These are phyloP conservation scores for Fusarium solani-melongenae DNA, from an alignment of 2,329 filamentous ascomycete species.

Conservation along the genomic window DNA sequence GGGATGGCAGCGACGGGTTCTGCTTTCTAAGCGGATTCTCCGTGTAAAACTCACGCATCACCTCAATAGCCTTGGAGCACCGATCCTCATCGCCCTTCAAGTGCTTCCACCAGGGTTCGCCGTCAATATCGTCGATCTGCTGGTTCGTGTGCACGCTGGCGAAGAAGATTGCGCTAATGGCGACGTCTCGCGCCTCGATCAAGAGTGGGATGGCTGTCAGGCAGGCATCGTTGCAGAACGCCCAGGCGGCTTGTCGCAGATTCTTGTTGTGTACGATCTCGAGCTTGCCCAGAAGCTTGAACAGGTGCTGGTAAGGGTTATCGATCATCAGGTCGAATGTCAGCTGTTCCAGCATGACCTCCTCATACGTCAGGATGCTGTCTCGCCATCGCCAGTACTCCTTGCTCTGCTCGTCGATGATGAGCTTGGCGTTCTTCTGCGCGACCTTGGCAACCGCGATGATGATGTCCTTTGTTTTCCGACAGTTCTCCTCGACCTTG, in stretches of 20 bases:
- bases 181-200: slow-evolving; percentile 82
- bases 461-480: slow-evolving; percentile 95
- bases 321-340: slow-evolving; percentile 95
- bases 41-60: slow-evolving; percentile 76
- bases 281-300: slow-evolving; percentile 81
- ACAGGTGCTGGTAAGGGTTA: slow-evolving; percentile 86
- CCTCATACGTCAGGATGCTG: slow-evolving; percentile 91
- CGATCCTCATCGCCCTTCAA: slow-evolving; percentile 77
- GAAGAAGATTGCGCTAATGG: slow-evolving; percentile 87
- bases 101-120: slow-evolving; percentile 87
- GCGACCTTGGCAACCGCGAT: slow-evolving; percentile 94
- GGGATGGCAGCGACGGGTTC: slow-evolving; percentile 64
- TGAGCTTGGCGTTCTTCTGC: slow-evolving; percentile 89
- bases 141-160: slow-evolving; percentile 80
- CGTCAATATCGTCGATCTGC: slow-evolving; percentile 80
- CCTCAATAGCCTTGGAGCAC: slow-evolving; percentile 78
- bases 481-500: slow-evolving; percentile 96
- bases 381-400: slow-evolving; percentile 99
- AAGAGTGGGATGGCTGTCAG: slow-evolving; percentile 87
- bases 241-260: slow-evolving; percentile 88
- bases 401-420: slow-evolving; percentile 96
- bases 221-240: slow-evolving; percentile 91
- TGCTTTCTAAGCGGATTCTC: slow-evolving; percentile 72
- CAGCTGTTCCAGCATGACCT: slow-evolving; percentile 88
- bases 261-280: slow-evolving; percentile 81